Base-by-base conservation (phyloP, 208 protist species). In the Acanthamoeba rhysodes region DNA sequence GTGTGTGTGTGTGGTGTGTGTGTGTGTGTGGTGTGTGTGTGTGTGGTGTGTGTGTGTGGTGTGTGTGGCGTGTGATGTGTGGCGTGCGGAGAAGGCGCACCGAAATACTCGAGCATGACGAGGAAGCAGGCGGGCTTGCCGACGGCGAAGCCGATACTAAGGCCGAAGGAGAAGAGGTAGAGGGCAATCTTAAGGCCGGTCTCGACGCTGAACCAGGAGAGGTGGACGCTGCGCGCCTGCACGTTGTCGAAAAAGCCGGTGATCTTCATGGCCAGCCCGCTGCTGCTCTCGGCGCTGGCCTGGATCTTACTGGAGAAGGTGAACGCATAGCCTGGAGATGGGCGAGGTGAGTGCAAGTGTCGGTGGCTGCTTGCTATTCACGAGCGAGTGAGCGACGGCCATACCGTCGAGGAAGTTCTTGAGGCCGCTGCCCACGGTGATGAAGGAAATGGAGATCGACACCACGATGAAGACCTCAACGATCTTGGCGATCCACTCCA, bases 371-470 rank as follows among this genome's bases (percentile, higher is more conserved):
- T 29, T 8, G n/a, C 16, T 2, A 32, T 29, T 16, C 24, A 20
- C 29, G 66, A n/a, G 66, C 66, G 24, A 37, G 66, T 2, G n/a
- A n/a, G n/a, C n/a, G 37, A 50, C 68, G 72, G 92, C 64, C 59
- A 50, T 90, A 50, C 96, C 96, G 74, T 97, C 96, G 5, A 97
- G 45, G 50, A 93, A 95, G 95, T 97, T 97, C 92, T 98, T 98
- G 9, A 97, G 88, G n/a, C 97, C 97, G 66, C 18, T 72, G 41
- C 95, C 96, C 18, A 97, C 82, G 53, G 97, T 95, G 70, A 97
- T 96, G 90, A 96, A 97, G 55, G 87, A 96, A 22, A 97, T 95
- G 0, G 97, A 97, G 45, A 97, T 95, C 4, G 95, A 97, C 9
- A 97, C 45, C 2, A 96, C 59, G 14, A 97, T 97, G 59, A 97